Percentiles rank a stretch among this genome's conserved stretches.
Conservation (phyloP, 2,329 filamentous ascomycete species). For the Apiospora kogelbergensis region DNA sequence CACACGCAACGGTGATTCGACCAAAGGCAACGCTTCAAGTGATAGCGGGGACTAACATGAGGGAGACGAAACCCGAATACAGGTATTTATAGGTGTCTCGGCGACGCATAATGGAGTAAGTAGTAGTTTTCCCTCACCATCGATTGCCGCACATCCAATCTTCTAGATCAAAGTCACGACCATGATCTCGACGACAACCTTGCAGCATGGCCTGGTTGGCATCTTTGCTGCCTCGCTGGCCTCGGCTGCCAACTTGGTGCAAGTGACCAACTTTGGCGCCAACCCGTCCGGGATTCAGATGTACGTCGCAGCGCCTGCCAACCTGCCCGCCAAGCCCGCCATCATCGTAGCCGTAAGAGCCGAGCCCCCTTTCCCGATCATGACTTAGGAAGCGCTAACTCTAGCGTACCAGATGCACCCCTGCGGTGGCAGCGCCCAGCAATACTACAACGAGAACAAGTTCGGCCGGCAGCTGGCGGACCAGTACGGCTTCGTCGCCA, state of each 20-base stretch:
- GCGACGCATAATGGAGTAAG: not conserved
- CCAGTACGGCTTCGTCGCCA: slow-evolving; percentile 45
- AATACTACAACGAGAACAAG: slow-evolving; percentile 47
- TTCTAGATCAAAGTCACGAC: not conserved
- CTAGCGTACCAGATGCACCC: slow-evolving; percentile 41
- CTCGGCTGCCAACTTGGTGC: slow-evolving; percentile 18
- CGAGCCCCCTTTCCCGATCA: not conserved
- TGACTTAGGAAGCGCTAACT: not conserved
- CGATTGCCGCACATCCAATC: not conserved
- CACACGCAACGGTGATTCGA: not conserved
- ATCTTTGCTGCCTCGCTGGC: not conserved
- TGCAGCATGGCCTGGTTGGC: not conserved
- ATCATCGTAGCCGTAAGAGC: slow-evolving; percentile 44
- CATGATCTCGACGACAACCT: not conserved
- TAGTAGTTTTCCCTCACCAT: not conserved
- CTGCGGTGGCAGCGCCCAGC: slow-evolving; percentile 50
- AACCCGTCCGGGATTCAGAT: slow-evolving; percentile 43
- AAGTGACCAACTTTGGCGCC: slow-evolving; percentile 29
- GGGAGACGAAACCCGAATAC: not conserved
- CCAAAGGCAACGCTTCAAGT: not conserved
- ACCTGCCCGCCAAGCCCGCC: slow-evolving; percentile 38
- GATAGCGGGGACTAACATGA: not conserved
- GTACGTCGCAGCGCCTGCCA: slow-evolving; percentile 43
- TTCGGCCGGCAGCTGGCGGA: slow-evolving; percentile 43
- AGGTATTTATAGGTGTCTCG: not conserved